These are phyloP conservation scores for Allantophomopsis cytisporea DNA, from an alignment of 2,329 filamentous ascomycete species.

Conservation along the genomic window DNA sequence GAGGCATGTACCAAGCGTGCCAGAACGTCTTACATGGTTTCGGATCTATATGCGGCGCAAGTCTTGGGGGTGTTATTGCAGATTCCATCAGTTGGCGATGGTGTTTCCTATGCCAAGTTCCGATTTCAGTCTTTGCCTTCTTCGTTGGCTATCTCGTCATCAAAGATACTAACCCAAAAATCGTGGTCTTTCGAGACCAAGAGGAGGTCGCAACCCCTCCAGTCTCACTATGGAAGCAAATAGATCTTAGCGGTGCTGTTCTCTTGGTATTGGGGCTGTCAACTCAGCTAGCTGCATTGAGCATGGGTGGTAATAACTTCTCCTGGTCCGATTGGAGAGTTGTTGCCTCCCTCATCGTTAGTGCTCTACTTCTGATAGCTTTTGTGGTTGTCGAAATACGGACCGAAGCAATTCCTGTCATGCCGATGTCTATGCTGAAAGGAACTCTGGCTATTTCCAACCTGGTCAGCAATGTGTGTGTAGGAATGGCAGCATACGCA, in stretches of 20 bases:
- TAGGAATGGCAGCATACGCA: constrained; percentile 47
- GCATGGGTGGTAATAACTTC: constrained; percentile 39
- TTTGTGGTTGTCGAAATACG: constrained; percentile 34
- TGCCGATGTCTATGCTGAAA: constrained; percentile 41
- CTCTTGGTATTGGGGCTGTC: constrained; percentile 45
- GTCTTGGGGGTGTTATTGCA: constrained; percentile 49
- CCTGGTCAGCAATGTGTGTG: constrained; percentile 44
- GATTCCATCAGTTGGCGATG: constrained; percentile 55
- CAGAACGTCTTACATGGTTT: constrained; percentile 50
- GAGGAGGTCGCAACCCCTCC: constrained; percentile 11
- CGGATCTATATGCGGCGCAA: constrained; percentile 47
- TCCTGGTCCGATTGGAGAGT: constrained; percentile 36
- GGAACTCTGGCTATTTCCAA: constrained; percentile 38
- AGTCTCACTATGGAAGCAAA: constrained; percentile 28
- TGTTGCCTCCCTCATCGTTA: constrained; percentile 27
- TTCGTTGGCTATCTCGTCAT: constrained; percentile 38
- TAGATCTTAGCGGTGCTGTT: constrained; percentile 43
- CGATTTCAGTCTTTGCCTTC: constrained; percentile 40
- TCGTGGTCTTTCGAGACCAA: constrained; percentile 1
- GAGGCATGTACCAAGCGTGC: constrained; percentile 45
- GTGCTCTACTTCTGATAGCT: constrained; percentile 24
- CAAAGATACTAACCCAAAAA: constrained; percentile 24
- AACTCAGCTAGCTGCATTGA: constrained; percentile 38
- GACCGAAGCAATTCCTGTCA: constrained; percentile 36
- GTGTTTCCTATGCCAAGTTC: constrained; percentile 51